A percentile compares a stretch with the other conserved stretches of the same genome.
phyloP scores from a whole-genome alignment of 768 basidiomycete species.

The Trametes meyenii region DNA sequence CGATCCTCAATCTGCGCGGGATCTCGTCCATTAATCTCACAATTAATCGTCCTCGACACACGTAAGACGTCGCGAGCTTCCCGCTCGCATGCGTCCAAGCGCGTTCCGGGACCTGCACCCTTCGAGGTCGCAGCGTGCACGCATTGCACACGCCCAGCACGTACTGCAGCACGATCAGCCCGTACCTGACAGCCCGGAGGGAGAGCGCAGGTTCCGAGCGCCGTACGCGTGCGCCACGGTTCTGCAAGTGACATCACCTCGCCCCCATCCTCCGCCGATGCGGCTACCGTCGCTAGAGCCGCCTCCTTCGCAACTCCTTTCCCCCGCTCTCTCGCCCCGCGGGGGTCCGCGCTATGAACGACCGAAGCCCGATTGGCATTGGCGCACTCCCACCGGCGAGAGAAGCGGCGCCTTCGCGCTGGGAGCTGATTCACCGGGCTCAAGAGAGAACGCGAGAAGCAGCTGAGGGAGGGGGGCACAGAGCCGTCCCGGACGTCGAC shows the following conservation, averaged over 20 bases:
- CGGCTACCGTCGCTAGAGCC: neutral
- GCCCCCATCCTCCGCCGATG: neutral
- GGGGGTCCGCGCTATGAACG: neutral
- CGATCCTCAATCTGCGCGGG: neutral
- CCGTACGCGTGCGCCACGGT: neutral
- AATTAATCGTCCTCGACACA: conserved; percentile 7
- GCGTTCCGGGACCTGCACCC: too few species aligned
- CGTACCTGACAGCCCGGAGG: neutral
- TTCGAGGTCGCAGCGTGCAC: neutral
- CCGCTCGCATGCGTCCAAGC: neutral
- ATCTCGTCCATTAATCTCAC: neutral
- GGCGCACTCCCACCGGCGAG: too few species aligned
- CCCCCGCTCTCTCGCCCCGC: neutral
- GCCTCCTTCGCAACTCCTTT: too few species aligned
- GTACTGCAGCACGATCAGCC: too few species aligned
- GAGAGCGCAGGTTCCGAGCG: neutral
- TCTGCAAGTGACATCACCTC: neutral
- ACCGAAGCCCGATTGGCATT: neutral
- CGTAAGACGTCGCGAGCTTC: neutral
- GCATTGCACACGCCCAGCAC: neutral
- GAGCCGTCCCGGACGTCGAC: neutral
- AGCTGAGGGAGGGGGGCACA: neutral
- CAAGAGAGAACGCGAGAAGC: too few species aligned
- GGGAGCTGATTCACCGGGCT: too few species aligned
- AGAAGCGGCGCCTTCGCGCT: too few species aligned